Evolutionary conservation across 306 rosid genomes (phyloP), one percentile per base, ranked within the genome.

Genomic region (Urtica urens): DNA sequence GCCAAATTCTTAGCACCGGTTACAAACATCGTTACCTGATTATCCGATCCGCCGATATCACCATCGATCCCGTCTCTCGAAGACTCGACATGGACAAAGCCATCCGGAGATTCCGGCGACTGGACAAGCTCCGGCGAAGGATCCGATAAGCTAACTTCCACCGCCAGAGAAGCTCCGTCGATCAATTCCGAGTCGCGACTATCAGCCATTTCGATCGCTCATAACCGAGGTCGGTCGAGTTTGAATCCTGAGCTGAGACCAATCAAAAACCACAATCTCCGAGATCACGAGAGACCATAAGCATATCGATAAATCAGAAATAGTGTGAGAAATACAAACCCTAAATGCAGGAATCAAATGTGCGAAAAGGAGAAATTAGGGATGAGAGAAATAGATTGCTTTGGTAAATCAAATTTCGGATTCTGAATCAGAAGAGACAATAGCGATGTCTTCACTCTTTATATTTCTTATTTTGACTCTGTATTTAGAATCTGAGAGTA

Each of bases 121-220:
- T 34, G 59, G 48, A 46, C 51, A 44, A 43, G 48, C 59, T 44
- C 71, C 22, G 62, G 52, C 9, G 55, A 27, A 29, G 29, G 42
- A 21, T 54, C 68, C 22, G 23, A 23, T 23, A 17, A 43, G 40
- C 53, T 49, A 17, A 41, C 5, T n/a, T 44, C 49, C 49, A 13
- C 49, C 6, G 49, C 24, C 33, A 16, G 46, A 40, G 49, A 55
- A 22, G 57, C 44, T 53, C 60, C 64, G 19, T 13, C 28, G 45
- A 25, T 13, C 57, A 52, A 47, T 53, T 56, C 66, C 14, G 57
- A 58, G 13, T 26, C 70, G 40, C 56, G 62, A 65, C 64, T 75
- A 61, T 74, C 94, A 55, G 94, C 72, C 86, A 82, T 77, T 38
- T 53, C 68, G 48, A 64, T 27, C 25, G 38, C 47, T 65, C 80